Evolutionary conservation across 129 eudicot species (phyloP), one percentile per base, ranked within the genome.

Genomic region (Solidago caesia): DNA sequence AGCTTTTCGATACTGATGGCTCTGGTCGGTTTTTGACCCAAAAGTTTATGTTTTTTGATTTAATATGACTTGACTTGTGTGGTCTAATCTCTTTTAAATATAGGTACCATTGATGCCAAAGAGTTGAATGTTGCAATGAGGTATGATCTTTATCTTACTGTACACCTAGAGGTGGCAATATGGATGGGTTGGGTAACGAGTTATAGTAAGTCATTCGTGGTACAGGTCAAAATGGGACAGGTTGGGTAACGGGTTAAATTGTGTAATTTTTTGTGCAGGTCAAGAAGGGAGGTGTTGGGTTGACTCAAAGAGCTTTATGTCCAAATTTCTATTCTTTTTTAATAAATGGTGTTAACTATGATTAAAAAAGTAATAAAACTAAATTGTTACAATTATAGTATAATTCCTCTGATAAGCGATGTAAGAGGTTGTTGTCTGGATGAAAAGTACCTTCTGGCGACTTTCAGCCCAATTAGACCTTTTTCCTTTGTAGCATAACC

Each of bases 101-200:
- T 55, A 93, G 98, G 97, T 21, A 90, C 97, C 62, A 93, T 93
- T 85, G 98, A 90, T 82, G 97, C 97, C 43, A 93, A 90, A 75
- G 98, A 93, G 84, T 80, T 93, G 84, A 93, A 93, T 86, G 92
- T 90, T 80, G 98, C 97, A 25, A 93, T 93, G 98, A 90, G 98
- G 98, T 93, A 82, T 49, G 74, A 67, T 3, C 71, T 53, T 58
- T 43, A 69, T 79, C 41, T 62, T 27, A n/a, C 48, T 5, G 9
- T 63, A 44, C 16, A 12, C 45, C 57, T 46, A 58, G 44, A 43
- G 41, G 42, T 55, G 65, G 53, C 11, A 16, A 55, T 5, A 33
- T 15, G 64, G 75, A 33, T 13, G 39, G 41, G 56, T 70, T 44
- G 33, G 33, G 29, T 70, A 51, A 71, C 5, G 39, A 49, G 75